Base-by-base conservation (phyloP, 192 early-diverging fungal genomes). In the Coemansia guatemalensis region DNA sequence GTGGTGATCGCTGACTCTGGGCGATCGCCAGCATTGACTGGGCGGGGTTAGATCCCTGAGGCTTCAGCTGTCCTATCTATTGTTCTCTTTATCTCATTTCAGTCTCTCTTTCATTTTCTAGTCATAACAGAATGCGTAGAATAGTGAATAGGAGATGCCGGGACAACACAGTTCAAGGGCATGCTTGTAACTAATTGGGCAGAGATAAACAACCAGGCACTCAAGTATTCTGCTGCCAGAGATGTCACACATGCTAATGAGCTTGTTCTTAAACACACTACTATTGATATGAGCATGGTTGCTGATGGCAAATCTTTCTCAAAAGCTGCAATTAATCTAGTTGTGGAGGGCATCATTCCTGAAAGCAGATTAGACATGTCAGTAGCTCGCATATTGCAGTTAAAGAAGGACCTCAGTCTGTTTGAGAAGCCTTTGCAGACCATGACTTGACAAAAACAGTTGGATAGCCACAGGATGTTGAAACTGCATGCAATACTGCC, bases 391-490 rank as follows among this genome's bases (percentile, higher is more conserved):
- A 54, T 88, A 2, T 58, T 88, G 53, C 87, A 88, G 68, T 69
- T 86, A 22, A 88, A 88, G 67, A 88, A 88, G 67, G 87, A 88
- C 65, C 55, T 88, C 4, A 85, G 87, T 0, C 55, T 88, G 18
- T 84, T 88, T 50, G 74, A 82, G 23, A 48, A 64, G 8, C 77
- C 79, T 75, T 66, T n/a, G 67, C 64, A 2, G 72, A 83, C 53
- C 60, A 48, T 33, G 48, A 32, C 6, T 61, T 87, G 25, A 59
- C 78, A 8, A 3, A 50, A 0, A 62, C 74, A 3, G 84, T 86
- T 2, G 84, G 85, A 0, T 79, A 76, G 12, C 39, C 66, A 20
- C 82, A 82, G 53, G 87, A 86, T 41, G 33, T 78, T 2, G 62
- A 82, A 7, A 73, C 81, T 4, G 81, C 85, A 30, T 75, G 75